A percentile compares a stretch with the other conserved stretches of the same genome.
Evolutionary conservation across 2,329 filamentous ascomycete species (phyloP).

Genomic region (Nannizzia gypsea): DNA sequence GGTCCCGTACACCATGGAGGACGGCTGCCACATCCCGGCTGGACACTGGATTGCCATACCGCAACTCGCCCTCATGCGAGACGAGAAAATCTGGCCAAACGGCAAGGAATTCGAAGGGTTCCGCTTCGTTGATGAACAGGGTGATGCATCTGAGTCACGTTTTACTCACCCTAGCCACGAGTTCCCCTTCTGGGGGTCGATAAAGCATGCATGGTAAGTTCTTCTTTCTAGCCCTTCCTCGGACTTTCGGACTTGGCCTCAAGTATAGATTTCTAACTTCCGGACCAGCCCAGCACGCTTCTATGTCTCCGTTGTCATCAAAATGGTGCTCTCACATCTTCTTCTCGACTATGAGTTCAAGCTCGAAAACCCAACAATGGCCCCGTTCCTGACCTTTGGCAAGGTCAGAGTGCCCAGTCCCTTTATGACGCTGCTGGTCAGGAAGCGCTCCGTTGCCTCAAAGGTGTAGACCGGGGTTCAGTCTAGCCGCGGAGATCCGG

Average conservation of each 20-base stretch:
- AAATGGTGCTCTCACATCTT: constrained; percentile 21
- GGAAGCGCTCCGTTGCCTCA: background rate
- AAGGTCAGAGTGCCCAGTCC: background rate
- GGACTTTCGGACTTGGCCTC: background rate
- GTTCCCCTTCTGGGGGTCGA: background rate
- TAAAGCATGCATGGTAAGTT: background rate
- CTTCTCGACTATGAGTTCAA: constrained; percentile 21
- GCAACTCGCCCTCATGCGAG: background rate
- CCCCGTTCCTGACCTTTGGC: background rate
- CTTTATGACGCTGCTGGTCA: background rate
- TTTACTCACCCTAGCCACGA: background rate
- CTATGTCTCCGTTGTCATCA: constrained; percentile 22
- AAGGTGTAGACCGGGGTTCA: background rate
- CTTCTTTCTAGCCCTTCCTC: background rate
- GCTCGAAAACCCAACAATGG: constrained; percentile 7
- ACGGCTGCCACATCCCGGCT: background rate
- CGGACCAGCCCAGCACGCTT: constrained; percentile 22
- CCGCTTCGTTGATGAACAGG: background rate
- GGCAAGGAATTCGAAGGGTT: background rate
- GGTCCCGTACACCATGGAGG: background rate
- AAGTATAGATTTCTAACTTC: background rate
- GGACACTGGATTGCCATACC: background rate
- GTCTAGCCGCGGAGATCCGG: background rate
- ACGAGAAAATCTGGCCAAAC: background rate
- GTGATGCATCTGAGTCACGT: background rate